Evolutionary conservation across 495 filamentous ascomycete species (phyloP), one percentile per base, ranked within the genome.

Genomic region (Neurospora sp.): DNA sequence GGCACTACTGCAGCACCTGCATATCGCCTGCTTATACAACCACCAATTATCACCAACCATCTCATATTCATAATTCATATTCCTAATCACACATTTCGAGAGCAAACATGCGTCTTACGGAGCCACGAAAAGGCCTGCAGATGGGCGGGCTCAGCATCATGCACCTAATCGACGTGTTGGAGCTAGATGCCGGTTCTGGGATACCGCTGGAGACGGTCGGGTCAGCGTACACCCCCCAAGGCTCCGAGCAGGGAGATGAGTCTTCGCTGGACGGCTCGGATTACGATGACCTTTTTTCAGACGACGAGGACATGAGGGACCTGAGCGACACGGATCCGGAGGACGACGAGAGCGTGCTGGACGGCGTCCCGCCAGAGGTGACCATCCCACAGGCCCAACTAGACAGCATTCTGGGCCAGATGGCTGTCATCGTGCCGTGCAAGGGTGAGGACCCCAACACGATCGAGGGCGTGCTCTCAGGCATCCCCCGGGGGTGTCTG

Each of bases 391-490:
- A 39, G 27, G n/a, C 68, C 0, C 65, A 31, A 1, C 69, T 77
- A 5, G 39, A 77, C 39, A 37, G 16, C 1, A 75, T 75, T 37
- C 69, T 71, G 5, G 41, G 37, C 38, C 27, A 75, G 31, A 79
- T 75, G 75, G 74, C 72, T 61, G 75, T 81, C 31, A 73, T 81
- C 9, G 75, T 81, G 1, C 79, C 79, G 1, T 78, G 77, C 78
- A 81, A 77, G 31, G 72, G 79, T 68, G 79, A 81, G 40, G 20
- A 47, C 5, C 42, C 73, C 5, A 35, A 39, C 4, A 71, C 71
- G 9, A 73, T 81, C 65, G 18, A 53, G 37, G 71, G 69, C 68
- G 78, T 82, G 38, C 85, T 84, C 37, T 39, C 45, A 1, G 75
- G 74, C 12, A 80, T 81, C 8, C 79, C 79, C 0, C 22, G 69